Evolutionary conservation across 257 asterid species (phyloP).

Genomic region (Avicennia marina): DNA sequence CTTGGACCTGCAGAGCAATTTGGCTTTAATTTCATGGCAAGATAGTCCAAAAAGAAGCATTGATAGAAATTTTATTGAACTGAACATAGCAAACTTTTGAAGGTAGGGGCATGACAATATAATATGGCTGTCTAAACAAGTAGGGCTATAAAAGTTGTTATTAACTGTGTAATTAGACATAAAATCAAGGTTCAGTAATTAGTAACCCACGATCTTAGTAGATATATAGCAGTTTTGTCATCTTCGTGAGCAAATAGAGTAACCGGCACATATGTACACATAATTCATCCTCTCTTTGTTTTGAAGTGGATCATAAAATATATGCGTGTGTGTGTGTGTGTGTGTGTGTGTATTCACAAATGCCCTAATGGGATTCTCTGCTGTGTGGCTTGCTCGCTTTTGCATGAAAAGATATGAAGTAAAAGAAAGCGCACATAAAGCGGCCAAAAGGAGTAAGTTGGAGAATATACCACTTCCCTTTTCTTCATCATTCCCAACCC

Average conservation of each 20-base stretch:
- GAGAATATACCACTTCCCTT: constrained; percentile 33
- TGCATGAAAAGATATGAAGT: constrained; percentile 22
- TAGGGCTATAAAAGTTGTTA: constrained; percentile 1
- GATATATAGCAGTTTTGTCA: background rate
- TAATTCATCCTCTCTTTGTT: background rate
- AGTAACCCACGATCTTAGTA: background rate
- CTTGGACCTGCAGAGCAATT: background rate
- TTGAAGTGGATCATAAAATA: constrained; percentile 8
- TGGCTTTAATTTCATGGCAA: background rate
- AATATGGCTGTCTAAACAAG: background rate
- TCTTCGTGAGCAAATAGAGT: background rate
- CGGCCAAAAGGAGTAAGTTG: constrained; percentile 24
- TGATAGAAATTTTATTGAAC: background rate
- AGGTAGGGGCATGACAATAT: background rate
- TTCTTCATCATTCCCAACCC: constrained; percentile 5
- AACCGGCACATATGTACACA: background rate
- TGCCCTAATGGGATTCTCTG: background rate
- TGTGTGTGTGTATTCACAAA: too few species aligned
- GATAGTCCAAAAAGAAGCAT: background rate
- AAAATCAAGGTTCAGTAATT: background rate
- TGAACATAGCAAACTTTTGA: background rate
- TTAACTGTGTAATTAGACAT: background rate
- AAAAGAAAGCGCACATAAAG: constrained; percentile 28
- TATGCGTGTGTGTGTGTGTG: too few species aligned
- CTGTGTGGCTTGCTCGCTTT: constrained; percentile 22